A percentile compares a stretch with the other conserved stretches of the same genome.
phyloP scores from a whole-genome alignment of 2,329 filamentous ascomycete species.

The Aspergillus uvarum region DNA sequence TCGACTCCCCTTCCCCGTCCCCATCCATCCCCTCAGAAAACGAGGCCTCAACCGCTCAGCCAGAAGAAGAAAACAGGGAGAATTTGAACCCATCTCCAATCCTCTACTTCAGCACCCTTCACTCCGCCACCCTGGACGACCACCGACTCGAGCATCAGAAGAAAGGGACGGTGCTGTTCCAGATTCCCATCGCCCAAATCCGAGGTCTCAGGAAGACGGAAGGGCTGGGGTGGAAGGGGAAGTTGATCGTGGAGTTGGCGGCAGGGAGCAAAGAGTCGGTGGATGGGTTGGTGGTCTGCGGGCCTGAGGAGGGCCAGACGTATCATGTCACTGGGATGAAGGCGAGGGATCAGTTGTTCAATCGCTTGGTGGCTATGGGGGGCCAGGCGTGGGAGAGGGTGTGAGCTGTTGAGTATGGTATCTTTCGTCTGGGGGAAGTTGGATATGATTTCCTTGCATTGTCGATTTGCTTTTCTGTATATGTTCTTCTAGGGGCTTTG shows the following conservation, averaged over 20 bases:
- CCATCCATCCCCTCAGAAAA: neutral
- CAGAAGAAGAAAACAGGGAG: neutral
- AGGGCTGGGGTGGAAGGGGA: conserved; percentile 81
- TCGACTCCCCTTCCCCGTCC: conserved; percentile 44
- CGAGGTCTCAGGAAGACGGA: conserved; percentile 74
- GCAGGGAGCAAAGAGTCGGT: conserved; percentile 67
- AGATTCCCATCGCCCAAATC: conserved; percentile 68
- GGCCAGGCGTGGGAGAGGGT: conserved; percentile 75
- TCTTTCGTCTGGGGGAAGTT: no score
- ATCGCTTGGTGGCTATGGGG: conserved; percentile 67
- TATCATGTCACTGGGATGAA: conserved; percentile 69
- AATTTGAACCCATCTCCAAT: conserved; percentile 4
- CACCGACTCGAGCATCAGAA: conserved; percentile 52
- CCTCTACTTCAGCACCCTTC: conserved; percentile 61
- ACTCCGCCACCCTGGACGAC: conserved; percentile 35
- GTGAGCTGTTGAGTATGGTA: neutral
- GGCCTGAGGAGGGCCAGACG: conserved; percentile 50
- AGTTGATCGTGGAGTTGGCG: conserved; percentile 78
- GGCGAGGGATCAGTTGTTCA: conserved; percentile 49
- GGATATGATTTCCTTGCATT: no score
- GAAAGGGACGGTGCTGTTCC: conserved; percentile 64
- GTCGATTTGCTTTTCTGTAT: no score
- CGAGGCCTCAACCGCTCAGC: neutral
- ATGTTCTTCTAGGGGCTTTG: neutral
- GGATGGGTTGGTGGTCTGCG: conserved; percentile 69